Conservation (phyloP, 2,329 filamentous ascomycete species). For the Aspergillus versicolor region DNA sequence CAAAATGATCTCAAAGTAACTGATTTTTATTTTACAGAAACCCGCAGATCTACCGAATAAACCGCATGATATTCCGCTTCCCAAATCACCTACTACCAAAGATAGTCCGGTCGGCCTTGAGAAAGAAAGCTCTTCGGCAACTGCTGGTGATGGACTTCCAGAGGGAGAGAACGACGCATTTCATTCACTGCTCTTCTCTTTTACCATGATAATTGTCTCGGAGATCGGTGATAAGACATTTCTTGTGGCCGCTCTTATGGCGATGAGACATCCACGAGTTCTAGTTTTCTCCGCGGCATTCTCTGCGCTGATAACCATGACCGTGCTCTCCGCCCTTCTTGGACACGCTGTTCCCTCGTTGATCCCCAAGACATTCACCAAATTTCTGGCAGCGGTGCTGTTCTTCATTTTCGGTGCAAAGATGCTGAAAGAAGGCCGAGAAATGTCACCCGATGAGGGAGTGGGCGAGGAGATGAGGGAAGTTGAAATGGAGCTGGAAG, state of each 20-base stretch:
- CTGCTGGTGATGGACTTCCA: conserved; percentile 31
- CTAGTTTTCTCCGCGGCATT: conserved; percentile 96
- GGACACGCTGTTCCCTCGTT: conserved; percentile 89
- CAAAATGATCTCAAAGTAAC: not conserved
- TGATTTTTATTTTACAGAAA: conserved; percentile 57
- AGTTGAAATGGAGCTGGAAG: conserved; percentile 88
- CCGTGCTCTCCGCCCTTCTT: conserved; percentile 84
- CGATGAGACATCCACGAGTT: conserved; percentile 93
- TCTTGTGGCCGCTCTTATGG: conserved; percentile 94
- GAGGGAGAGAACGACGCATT: conserved; percentile 58
- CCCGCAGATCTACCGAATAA: conserved; percentile 77
- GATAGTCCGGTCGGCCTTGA: conserved; percentile 32
- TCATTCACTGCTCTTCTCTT: conserved; percentile 87
- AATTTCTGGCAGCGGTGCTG: conserved; percentile 76
- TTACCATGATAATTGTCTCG: conserved; percentile 96
- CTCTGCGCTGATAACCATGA: conserved; percentile 88
- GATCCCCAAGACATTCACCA: conserved; percentile 87
- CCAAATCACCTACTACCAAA: conserved; percentile 56
- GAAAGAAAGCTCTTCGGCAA: conserved; percentile 34
- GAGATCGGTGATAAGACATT: conserved; percentile 99
- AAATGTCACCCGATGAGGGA: conserved; percentile 85
- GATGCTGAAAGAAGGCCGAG: conserved; percentile 80
- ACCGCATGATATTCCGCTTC: conserved; percentile 69
- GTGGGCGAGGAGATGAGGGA: conserved; percentile 98
- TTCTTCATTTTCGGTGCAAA: conserved; percentile 89